Percentiles rank a stretch among this genome's conserved stretches.
Evolutionary conservation across 108 stramenopile species (phyloP).

Genomic region (Cyclotella atomus): DNA sequence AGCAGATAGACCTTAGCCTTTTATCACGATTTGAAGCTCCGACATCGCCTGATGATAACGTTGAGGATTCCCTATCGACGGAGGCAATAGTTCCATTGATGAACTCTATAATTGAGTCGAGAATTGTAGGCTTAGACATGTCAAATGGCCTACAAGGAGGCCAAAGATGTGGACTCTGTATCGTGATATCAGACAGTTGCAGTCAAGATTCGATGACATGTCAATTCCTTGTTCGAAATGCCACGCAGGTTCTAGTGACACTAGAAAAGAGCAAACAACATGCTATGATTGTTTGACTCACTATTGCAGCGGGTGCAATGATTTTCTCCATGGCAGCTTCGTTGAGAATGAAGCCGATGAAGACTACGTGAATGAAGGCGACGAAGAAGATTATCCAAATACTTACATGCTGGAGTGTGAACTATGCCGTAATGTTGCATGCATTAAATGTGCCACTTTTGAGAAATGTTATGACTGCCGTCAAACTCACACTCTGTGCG

Average conservation of each 20-base stretch:
- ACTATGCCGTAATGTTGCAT: too few species aligned
- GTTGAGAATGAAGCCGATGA: too few species aligned
- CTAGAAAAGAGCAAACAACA: neutral
- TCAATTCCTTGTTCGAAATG: too few species aligned
- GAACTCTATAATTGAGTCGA: neutral
- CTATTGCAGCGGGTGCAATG: neutral
- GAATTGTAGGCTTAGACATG: neutral
- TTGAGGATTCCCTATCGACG: neutral
- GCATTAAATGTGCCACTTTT: too few species aligned
- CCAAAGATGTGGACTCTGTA: neutral
- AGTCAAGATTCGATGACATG: neutral
- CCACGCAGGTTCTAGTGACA: too few species aligned
- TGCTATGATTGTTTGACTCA: neutral
- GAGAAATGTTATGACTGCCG: too few species aligned
- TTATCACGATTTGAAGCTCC: neutral
- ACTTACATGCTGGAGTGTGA: too few species aligned
- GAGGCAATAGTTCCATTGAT: neutral
- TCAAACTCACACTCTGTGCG: too few species aligned
- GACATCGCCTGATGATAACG: neutral
- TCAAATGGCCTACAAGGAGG: neutral
- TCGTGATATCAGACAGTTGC: neutral
- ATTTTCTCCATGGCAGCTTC: too few species aligned
- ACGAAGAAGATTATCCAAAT: too few species aligned
- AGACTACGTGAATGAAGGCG: too few species aligned
- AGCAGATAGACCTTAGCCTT: conserved; percentile 29